Evolutionary conservation across 139 green algal species (phyloP).

Genomic region (Monoraphidium neglectum): DNA sequence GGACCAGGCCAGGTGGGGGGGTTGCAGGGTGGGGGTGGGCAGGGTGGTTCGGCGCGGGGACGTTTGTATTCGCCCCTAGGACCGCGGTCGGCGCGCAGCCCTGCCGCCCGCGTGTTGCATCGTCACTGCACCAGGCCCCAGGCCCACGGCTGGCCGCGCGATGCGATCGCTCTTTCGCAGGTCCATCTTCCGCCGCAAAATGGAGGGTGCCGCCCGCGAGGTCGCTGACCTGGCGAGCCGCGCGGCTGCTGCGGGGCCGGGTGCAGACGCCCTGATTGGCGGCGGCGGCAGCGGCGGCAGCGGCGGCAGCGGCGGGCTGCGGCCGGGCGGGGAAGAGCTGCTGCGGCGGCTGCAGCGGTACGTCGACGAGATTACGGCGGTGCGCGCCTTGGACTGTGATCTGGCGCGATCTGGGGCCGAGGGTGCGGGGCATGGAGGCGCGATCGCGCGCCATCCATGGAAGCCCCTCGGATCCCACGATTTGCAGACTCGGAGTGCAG

Average conservation of each 20-base stretch:
- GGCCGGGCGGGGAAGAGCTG: slow-evolving; percentile 23
- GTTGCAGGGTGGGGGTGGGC: too few relatives aligned
- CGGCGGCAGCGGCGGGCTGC: not conserved
- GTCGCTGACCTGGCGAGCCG: slow-evolving; percentile 17
- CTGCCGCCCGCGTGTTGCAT: not conserved
- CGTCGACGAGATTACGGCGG: slow-evolving; percentile 26
- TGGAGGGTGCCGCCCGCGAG: slow-evolving; percentile 20
- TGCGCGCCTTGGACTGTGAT: too few relatives aligned
- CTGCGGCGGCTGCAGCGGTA: slow-evolving; percentile 19
- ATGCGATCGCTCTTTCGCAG: not conserved
- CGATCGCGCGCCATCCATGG: too few relatives aligned
- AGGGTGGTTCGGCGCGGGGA: too few relatives aligned
- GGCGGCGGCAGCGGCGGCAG: too few relatives aligned
- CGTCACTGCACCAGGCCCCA: not conserved
- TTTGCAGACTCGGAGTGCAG: too few relatives aligned
- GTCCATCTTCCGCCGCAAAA: slow-evolving; percentile 9
- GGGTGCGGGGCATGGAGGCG: not conserved
- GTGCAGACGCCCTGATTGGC: too few relatives aligned
- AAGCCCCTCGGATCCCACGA: too few relatives aligned
- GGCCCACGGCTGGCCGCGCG: not conserved
- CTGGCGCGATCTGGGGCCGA: too few relatives aligned
- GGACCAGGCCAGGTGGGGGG: not conserved
- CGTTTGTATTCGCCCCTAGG: too few relatives aligned
- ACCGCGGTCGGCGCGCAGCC: too few relatives aligned
- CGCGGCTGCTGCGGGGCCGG: slow-evolving; percentile 1